A percentile compares a stretch with the other conserved stretches of the same genome.
Evolutionary conservation across 352 stramenopile species (phyloP).

Genomic region (Globisporangium canariense): DNA sequence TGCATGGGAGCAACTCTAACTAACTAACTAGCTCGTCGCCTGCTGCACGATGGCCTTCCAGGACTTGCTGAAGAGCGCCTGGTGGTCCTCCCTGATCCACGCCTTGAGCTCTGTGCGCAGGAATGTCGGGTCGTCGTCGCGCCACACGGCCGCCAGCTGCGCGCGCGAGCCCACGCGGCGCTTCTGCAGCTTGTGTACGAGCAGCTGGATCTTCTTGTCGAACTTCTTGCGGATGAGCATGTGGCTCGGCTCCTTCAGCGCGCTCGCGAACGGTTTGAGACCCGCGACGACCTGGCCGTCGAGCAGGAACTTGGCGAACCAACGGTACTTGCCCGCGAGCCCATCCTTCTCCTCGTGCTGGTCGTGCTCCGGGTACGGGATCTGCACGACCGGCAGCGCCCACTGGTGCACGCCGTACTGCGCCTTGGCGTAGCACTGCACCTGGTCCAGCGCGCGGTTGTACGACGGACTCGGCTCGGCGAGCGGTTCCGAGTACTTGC

Average conservation of each 20-base stretch:
- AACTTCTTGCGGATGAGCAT: conserved; percentile 84
- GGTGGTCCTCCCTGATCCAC: conserved; percentile 62
- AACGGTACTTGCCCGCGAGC: conserved; percentile 55
- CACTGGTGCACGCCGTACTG: conserved; percentile 74
- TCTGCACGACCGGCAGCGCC: conserved; percentile 52
- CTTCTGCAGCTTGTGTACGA: conserved; percentile 63
- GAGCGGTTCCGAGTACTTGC: conserved; percentile 59
- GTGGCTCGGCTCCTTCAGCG: conserved; percentile 93
- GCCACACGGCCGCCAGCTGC: conserved; percentile 44
- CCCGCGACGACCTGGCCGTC: conserved; percentile 58
- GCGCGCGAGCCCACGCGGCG: conserved; percentile 36
- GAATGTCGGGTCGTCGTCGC: conserved; percentile 35
- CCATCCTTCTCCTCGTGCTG: conserved; percentile 30
- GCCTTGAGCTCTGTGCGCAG: conserved; percentile 45
- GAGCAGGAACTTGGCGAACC: conserved; percentile 84
- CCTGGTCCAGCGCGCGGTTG: conserved; percentile 46
- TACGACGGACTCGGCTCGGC: conserved; percentile 64
- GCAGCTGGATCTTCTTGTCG: conserved; percentile 82
- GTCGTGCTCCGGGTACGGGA: conserved; percentile 46
- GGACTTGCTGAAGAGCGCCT: conserved; percentile 38
- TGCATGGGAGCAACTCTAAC: not conserved
- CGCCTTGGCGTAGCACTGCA: conserved; percentile 77
- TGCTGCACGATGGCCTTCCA: conserved; percentile 35
- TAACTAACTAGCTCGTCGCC: conserved; percentile 4
- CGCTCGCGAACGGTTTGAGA: conserved; percentile 83